Evolutionary conservation across 2,329 filamentous ascomycete species (phyloP), one percentile per base, ranked within the genome.

Genomic region (Fusarium sp.): DNA sequence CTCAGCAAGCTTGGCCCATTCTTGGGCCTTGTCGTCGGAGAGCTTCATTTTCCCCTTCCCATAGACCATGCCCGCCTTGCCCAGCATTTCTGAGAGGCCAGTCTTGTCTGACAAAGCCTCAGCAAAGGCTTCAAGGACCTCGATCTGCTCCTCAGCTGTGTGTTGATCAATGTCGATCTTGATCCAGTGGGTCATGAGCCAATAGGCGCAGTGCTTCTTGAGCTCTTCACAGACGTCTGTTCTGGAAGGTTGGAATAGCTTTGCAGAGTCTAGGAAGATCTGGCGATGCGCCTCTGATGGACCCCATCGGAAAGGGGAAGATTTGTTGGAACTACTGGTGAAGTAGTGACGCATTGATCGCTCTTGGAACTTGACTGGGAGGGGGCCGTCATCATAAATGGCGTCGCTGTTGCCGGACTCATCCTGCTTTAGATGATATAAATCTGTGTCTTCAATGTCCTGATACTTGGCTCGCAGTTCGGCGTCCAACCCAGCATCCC

Each of bases 271-370:
- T 0, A 73, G 31, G 5, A 73, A 64, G 7, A 74, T 72, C 3
- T 58, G 61, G 1, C 72, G 62, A 15, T 66, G 48, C 0, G 69
- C 70, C 26, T 74, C 70, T 1, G 73, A 73, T 0, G 34, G 43
- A 0, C 7, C 43, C 57, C 54, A 59, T 28, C 38, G 13, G 2
- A 58, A 49, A 0, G 8, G 9, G 5, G 58, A 41, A 3, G 54
- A 39, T 32, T 56, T 58, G 2, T 45, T 53, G n/a, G 55, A 57
- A 3, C 35, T 43, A 1, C 46, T 58, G 7, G 48, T 50, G 22
- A 74, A 74, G 13, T 71, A 75, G 0, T 62, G 32, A 5, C 69
- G 59, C 72, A 75, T 73, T 1, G 71, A 73, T 0, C 73, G 67
- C 24, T 74, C 73, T 6, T 70, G 52, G 9, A 75, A 73, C 7